Percentiles rank a stretch among this genome's conserved stretches.
phyloP scores from a whole-genome alignment of 495 filamentous ascomycete genomes.

The Staphylotrichum tortipilum region DNA sequence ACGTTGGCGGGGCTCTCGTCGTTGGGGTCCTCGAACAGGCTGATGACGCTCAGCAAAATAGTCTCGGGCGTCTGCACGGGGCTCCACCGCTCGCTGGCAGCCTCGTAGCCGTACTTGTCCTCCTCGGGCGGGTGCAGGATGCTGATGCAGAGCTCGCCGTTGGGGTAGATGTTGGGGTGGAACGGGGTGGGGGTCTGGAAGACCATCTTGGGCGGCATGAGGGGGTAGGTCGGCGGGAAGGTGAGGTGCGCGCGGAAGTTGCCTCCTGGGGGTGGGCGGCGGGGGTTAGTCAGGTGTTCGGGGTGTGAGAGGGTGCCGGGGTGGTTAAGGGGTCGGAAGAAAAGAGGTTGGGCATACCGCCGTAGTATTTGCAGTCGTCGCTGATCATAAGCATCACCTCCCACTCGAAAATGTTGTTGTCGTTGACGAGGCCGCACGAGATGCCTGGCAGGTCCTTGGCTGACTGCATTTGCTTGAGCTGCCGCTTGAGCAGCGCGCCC shows the following conservation, averaged over 20 bases:
- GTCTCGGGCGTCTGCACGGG: constrained; percentile 97
- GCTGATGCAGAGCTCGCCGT: constrained; percentile 89
- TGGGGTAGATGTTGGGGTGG: constrained; percentile 91
- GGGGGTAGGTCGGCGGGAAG: constrained; percentile 79
- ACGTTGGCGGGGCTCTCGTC: constrained; percentile 94
- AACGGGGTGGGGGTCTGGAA: constrained; percentile 80
- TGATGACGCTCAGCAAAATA: constrained; percentile 86
- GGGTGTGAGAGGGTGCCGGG: not conserved
- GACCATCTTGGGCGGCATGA: constrained; percentile 81
- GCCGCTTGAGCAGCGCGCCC: constrained; percentile 69
- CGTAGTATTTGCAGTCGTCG: constrained; percentile 93
- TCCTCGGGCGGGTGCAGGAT: constrained; percentile 96
- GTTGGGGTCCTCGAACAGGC: constrained; percentile 86
- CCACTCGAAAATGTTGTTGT: constrained; percentile 95
- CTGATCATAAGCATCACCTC: constrained; percentile 98
- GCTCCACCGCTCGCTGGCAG: constrained; percentile 84
- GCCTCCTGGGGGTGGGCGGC: constrained; percentile 55
- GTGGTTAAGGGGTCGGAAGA: not conserved
- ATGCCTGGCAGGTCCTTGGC: constrained; percentile 90
- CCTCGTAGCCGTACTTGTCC: constrained; percentile 92
- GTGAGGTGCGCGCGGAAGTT: constrained; percentile 76
- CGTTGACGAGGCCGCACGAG: constrained; percentile 75
- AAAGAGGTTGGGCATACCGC: constrained; percentile 41
- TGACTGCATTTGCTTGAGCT: constrained; percentile 88
- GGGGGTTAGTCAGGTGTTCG: not conserved